Base-by-base conservation (phyloP, 371 early-diverging fungal species). In the Capillidium rhysosporum region DNA sequence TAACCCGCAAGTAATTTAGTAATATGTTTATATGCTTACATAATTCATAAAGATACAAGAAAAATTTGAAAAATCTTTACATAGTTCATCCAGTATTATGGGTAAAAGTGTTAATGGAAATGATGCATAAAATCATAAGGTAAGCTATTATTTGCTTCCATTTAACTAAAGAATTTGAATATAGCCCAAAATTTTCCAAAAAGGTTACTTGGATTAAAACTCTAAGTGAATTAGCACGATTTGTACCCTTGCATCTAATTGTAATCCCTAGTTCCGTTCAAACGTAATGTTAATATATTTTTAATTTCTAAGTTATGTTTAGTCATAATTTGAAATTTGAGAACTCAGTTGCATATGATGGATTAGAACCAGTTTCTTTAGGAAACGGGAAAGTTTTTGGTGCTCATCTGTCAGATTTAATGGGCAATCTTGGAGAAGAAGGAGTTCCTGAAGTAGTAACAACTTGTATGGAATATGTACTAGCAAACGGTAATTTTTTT, bases 11-110 rank as follows among this genome's bases (percentile, higher is more conserved):
- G 85, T 84, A 70, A 41, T 58, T 28, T 25, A 4, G 26, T 10
- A 28, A 4, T 38, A 40, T 47, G 18, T 24, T 40, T 29, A 24
- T 28, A 29, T 29, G 14, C 49, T 14, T 10, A 14, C 41, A 9
- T 52, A 20, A 20, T 28, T 31, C 41, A 41, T 21, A 31, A 59
- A 89, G 86, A 60, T 89, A 83, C 70, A 82, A 88, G 43, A 94
- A 94, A 69, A 90, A 94, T 64, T 65, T 94, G 30, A 94, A 92
- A 64, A 75, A 71, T 21, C 65, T 94, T 1, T 85, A 85, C 63
- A 79, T 94, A 10, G 89, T 94, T 4, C 92, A 94, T 63, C 79
- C 88, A 5, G 71, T 79, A 0, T 61, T 70, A 34, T 82, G 82
- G 83, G 67, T 78, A 18, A 68, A 73, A 40, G 49, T 85, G 4